These are phyloP conservation scores for Termitomyces heimii DNA, from an alignment of 768 basidiomycete species.

Conservation along the genomic window DNA sequence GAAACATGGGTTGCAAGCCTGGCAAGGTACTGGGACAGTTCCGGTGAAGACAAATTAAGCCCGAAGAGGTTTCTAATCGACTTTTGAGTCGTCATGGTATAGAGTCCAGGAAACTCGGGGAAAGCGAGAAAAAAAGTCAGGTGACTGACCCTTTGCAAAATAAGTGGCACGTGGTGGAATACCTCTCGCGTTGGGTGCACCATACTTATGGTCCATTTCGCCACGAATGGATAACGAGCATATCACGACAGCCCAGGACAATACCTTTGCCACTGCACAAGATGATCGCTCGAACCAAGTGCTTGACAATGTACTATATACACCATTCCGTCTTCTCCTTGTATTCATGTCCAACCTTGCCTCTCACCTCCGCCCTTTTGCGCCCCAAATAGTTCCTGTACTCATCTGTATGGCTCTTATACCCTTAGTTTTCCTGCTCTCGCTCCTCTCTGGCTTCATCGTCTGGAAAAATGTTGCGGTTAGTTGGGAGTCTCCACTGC, in stretches of 20 bases:
- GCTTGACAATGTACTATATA: constrained; percentile 8
- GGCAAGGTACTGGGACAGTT: constrained; percentile 36
- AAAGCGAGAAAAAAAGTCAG: background rate
- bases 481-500: constrained; percentile 62
- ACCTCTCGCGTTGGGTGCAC: background rate
- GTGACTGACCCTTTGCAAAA: background rate
- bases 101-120: no score
- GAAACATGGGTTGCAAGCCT: constrained; percentile 23
- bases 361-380: constrained; percentile 41
- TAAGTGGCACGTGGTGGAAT: background rate
- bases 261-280: background rate
- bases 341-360: constrained; percentile 16
- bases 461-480: constrained; percentile 72
- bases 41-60: constrained; percentile 39
- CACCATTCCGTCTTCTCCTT: constrained; percentile 8
- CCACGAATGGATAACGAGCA: constrained; percentile 14
- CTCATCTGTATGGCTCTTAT: constrained; percentile 54
- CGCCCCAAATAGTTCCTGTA: constrained; percentile 62
- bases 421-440: constrained; percentile 56
- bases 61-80: constrained; percentile 40
- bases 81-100: constrained; percentile 1
- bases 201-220: constrained; percentile 2
- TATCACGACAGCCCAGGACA: constrained; percentile 12
- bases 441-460: constrained; percentile 61
- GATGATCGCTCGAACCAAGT: constrained; percentile 6